Conservation (phyloP, 2,329 filamentous ascomycete species). For the Aspergillus puulaauensis region DNA sequence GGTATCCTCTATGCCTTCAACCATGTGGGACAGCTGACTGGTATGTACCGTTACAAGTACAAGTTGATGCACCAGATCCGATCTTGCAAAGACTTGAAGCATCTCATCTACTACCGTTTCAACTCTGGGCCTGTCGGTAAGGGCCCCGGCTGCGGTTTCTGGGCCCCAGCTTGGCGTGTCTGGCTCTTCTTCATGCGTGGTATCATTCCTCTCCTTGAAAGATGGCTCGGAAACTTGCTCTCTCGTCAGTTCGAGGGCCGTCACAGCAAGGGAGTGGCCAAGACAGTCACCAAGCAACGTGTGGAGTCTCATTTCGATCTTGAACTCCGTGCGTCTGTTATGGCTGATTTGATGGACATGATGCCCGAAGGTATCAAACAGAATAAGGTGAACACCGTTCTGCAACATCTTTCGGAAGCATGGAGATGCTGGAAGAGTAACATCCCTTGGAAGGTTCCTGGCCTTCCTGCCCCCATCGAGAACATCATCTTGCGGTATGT, state of each 20-base stretch:
- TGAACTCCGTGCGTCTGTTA: constrained; percentile 94
- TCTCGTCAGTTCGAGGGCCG: constrained; percentile 97
- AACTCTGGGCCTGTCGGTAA: constrained; percentile 97
- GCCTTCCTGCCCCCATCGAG: constrained; percentile 92
- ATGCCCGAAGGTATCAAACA: constrained; percentile 99
- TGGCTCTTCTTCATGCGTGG: constrained; percentile 99
- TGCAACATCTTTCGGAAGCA: constrained; percentile 95
- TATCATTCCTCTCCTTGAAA: constrained; percentile 92
- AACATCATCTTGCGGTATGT: constrained; percentile 98
- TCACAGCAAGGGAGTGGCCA: constrained; percentile 97
- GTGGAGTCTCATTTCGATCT: constrained; percentile 98
- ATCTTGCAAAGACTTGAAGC: constrained; percentile 98
- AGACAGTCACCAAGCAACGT: constrained; percentile 98
- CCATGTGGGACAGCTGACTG: constrained; percentile 94
- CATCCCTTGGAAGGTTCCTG: constrained; percentile 98
- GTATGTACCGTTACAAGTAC: constrained; percentile 99
- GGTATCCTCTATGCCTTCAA: constrained; percentile 99
- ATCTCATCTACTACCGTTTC: constrained; percentile 98
- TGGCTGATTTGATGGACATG: constrained; percentile 99
- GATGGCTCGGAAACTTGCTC: constrained; percentile 94
- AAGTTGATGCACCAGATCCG: constrained; percentile 99
- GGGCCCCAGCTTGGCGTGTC: constrained; percentile 97
- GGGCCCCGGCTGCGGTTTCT: constrained; percentile 96
- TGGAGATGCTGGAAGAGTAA: constrained; percentile 99
- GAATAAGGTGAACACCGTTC: constrained; percentile 96